Conservation (phyloP, 2,329 filamentous ascomycete species). For the Alternaria consortialis region DNA sequence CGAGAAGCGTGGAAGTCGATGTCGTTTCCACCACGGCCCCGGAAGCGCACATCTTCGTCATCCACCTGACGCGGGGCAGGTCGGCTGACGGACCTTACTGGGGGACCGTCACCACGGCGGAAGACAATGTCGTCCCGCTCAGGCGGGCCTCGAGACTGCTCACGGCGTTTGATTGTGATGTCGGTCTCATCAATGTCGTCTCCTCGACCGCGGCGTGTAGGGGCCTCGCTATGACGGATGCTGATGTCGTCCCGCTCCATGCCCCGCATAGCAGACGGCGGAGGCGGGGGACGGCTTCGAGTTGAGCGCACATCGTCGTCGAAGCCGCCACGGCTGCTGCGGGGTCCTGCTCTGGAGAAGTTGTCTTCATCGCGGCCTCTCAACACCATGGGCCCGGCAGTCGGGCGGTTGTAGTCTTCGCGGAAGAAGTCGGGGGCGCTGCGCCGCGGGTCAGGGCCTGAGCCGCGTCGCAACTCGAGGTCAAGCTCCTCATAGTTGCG, state of each 20-base stretch:
- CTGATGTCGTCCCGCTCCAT: conserved; percentile 52
- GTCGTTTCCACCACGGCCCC: conserved; percentile 47
- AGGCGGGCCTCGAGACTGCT: conserved; percentile 45
- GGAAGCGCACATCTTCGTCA: conserved; percentile 60
- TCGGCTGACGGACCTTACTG: conserved; percentile 23
- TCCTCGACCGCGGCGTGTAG: conserved; percentile 42
- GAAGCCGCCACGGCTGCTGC: conserved; percentile 49
- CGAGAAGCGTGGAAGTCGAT: conserved; percentile 44
- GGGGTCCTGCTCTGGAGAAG: conserved; percentile 43
- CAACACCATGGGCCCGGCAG: conserved; percentile 57
- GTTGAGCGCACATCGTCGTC: conserved; percentile 53
- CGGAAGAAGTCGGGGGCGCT: conserved; percentile 60
- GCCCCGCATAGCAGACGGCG: conserved; percentile 39
- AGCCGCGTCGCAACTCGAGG: conserved; percentile 54
- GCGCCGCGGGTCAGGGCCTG: conserved; percentile 51
- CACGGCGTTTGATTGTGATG: conserved; percentile 47
- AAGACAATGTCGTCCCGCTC: conserved; percentile 55
- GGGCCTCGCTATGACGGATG: conserved; percentile 48
- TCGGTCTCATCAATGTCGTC: conserved; percentile 49
- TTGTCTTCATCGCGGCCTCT: conserved; percentile 53
- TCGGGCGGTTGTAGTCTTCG: conserved; percentile 59
- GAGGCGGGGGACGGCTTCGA: conserved; percentile 41
- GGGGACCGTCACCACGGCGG: conserved; percentile 54
- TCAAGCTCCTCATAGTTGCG: conserved; percentile 62
- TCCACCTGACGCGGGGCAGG: conserved; percentile 49